Percentiles rank a stretch among this genome's conserved stretches.
Evolutionary conservation across 345 rosid species (phyloP).

Genomic region (Eucalyptus caleyi): DNA sequence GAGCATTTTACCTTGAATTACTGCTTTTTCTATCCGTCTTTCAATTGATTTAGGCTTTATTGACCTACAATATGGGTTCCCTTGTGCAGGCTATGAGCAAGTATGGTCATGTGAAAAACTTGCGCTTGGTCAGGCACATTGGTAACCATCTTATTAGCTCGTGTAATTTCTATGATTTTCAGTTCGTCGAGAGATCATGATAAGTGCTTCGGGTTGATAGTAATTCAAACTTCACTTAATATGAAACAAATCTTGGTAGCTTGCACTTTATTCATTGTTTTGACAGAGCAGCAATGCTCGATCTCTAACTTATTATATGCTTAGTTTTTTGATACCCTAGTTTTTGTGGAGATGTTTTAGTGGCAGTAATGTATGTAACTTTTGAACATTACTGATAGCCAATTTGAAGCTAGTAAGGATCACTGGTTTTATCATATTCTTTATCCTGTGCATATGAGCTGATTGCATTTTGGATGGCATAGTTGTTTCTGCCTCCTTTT

Average conservation of each 20-base stretch:
- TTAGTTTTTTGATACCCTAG: background rate
- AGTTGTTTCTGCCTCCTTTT: background rate
- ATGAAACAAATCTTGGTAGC: background rate
- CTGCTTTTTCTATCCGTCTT: background rate
- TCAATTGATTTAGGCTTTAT: background rate
- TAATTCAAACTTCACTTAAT: background rate
- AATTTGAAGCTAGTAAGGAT: background rate
- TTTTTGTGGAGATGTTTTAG: background rate
- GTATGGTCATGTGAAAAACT: slow-evolving; percentile 69
- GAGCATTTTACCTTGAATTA: background rate
- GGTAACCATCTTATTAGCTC: slow-evolving; percentile 20
- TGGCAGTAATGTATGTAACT: background rate
- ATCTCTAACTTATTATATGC: background rate
- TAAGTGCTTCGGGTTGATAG: background rate
- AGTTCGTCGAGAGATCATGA: background rate
- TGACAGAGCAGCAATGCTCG: background rate
- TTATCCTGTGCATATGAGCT: background rate
- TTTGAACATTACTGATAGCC: background rate
- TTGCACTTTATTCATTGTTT: background rate
- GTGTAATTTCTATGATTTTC: background rate
- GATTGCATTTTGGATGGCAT: background rate
- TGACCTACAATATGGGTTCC: background rate
- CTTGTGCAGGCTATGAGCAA: slow-evolving; percentile 60
- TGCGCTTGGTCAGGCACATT: slow-evolving; percentile 86
- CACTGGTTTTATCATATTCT: background rate